Conservation (phyloP, 345 rosid genomes). For the Lepidium aucheri region DNA sequence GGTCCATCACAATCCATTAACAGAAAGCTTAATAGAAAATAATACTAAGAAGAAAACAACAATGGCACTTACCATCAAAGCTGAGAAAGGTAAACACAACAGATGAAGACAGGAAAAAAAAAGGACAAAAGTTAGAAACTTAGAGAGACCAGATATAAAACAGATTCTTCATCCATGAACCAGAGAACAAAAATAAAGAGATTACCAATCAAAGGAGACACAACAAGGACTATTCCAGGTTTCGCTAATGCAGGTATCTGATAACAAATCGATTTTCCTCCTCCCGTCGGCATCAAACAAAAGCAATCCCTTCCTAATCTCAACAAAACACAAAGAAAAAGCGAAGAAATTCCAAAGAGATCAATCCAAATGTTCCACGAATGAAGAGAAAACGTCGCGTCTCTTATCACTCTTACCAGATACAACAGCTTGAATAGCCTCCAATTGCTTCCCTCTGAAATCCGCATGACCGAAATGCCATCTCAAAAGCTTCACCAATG, state of each 20-base stretch:
- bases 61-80: constrained; percentile 68
- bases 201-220: constrained; percentile 89
- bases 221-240: constrained; percentile 82
- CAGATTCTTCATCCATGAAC: not conserved
- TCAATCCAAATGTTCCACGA: not conserved
- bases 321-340: not conserved
- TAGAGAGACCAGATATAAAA: not conserved
- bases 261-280: constrained; percentile 96
- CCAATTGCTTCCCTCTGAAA: constrained; percentile 81
- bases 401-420: constrained; percentile 36
- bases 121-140: not conserved
- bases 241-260: constrained; percentile 92
- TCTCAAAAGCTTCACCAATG: constrained; percentile 73
- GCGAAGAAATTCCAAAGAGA: not conserved
- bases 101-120: not conserved
- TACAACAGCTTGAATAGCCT: constrained; percentile 79
- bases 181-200: not conserved
- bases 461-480: constrained; percentile 91
- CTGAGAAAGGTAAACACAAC: constrained; percentile 37
- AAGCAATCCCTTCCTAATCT: constrained; percentile 65
- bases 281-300: constrained; percentile 96
- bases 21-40: not conserved
- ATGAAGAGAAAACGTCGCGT: not conserved
- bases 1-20: not conserved
- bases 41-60: not conserved